These are phyloP conservation scores for Geranium incanum DNA, from an alignment of 441 rosid species.

Conservation along the genomic window DNA sequence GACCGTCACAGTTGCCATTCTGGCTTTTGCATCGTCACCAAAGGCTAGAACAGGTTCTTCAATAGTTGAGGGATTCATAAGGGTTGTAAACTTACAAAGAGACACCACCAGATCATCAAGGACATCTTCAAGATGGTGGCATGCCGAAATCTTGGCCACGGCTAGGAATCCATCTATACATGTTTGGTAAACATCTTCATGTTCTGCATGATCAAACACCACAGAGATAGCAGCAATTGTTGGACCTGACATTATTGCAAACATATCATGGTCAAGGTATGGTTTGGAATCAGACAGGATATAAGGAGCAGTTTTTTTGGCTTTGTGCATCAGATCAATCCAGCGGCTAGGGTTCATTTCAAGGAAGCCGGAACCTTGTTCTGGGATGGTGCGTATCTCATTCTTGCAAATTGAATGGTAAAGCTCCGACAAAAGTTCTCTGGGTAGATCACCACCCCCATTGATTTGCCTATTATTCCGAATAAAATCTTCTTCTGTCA, in stretches of 20 bases:
- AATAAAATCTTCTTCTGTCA: conserved; percentile 92
- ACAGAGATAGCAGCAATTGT: conserved; percentile 95
- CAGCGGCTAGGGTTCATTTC: conserved; percentile 95
- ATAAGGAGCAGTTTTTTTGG: conserved; percentile 70
- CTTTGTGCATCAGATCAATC: conserved; percentile 89
- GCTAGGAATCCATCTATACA: conserved; percentile 96
- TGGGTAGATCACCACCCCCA: conserved; percentile 88
- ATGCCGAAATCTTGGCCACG: conserved; percentile 89
- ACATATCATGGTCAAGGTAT: conserved; percentile 85
- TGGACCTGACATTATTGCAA: conserved; percentile 89
- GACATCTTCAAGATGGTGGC: conserved; percentile 95
- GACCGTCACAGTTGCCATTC: conserved; percentile 90
- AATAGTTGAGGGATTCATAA: conserved; percentile 62
- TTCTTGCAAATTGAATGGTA: conserved; percentile 77
- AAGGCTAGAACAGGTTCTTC: conserved; percentile 92
- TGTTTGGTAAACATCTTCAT: conserved; percentile 78
- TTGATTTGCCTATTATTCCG: conserved; percentile 79
- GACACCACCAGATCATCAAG: conserved; percentile 93
- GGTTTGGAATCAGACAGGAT: conserved; percentile 64
- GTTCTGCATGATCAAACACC: conserved; percentile 94
- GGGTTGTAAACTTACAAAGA: conserved; percentile 89
- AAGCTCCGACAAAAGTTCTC: conserved; percentile 73
- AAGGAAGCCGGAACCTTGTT: conserved; percentile 80
- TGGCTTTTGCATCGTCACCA: conserved; percentile 88
- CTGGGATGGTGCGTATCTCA: conserved; percentile 89